Evolutionary conservation across 129 eudicot genomes (phyloP), one percentile per base, ranked within the genome.

Genomic region (Rutidosis leptorrhynchoides): DNA sequence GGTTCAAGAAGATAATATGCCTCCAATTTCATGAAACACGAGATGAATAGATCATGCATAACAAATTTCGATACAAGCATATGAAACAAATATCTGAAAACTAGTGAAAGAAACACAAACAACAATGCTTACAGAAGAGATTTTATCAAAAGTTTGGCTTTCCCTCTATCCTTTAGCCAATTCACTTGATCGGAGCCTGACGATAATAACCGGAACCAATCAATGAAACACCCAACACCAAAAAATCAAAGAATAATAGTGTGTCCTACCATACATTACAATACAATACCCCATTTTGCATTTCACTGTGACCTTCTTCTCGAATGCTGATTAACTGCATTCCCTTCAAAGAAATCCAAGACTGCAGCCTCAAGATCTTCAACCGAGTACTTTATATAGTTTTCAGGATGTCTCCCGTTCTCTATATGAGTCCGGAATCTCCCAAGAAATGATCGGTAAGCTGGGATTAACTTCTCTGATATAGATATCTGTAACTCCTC

Each of bases 301-400:
- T 55, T 74, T 80, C 81, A 81, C 68, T 74, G 77, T 15, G 87
- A 81, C 69, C 82, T 84, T 79, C 85, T 84, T 72, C 82, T 79
- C 21, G 81, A 57, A 74, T 81, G 87, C 75, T 84, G 90, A 25
- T 74, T 51, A 49, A 75, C 80, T 0, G 90, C 86, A 60, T 43
- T 74, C 29, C 97, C 95, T 71, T 86, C 88, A n/a, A 90, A 90
- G 71, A 90, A 86, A 62, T 86, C 95, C 82, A 83, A 74, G 15
- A 90, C 83, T 2, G 90, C 85, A 46, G 67, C 49, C 70, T 90
- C 88, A 25, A 90, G 85, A 58, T 90, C 95, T 79, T 86, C 90
- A 73, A 76, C 87, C 1, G 95, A 81, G 77, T 90, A 90, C 83
- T 90, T 90, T 64, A 90, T 82, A 64, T 81, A 83, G 59, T 81